Base-by-base conservation (phyloP, 2,329 filamentous ascomycete genomes). In the Stemphylium vesicarium region DNA sequence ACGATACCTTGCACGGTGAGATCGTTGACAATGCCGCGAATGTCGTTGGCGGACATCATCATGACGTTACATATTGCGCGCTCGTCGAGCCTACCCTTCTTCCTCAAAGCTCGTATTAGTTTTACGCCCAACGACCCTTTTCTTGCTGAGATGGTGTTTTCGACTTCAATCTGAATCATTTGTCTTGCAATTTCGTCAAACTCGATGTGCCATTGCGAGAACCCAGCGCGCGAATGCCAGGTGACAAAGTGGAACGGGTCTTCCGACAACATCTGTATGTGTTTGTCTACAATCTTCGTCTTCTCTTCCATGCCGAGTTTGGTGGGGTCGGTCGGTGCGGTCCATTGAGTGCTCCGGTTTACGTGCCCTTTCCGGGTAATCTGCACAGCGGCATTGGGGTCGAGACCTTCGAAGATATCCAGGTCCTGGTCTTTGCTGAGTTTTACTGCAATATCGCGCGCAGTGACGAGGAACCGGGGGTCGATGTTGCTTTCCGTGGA, bases 81-180 rank as follows among this genome's bases (percentile, higher is more conserved):
- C 75, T 99, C 95, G 63, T 98, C 94, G n/a, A 98, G 81, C 71
- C 95, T 96, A 48, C 95, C 95, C 70, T 93, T 92, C 54, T 90
- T 88, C 35, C 89, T 85, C 16, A 99, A 83, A 50, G 98, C 92
- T 16, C 92, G 89, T 16, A 92, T 84, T n/a, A 99, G 81, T 8
- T 94, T 90, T 15, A 94, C 83, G 0, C 92, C 92, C 41, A 89
- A 81, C 7, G 85, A 84, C 7, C 92, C 92, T 64, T 91, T 92
- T 2, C 86, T 85, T 4, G 91, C 86, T 59, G 89, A 85, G 51
- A 98, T 88, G 37, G 92, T 88, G 12, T 88, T 86, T 73, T 97
- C 92, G 26, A 98, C 80, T 72, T 97, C 92, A 5, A 84, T 79
- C 66, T 93, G 88, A 39, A 89, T 87, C 31, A 98, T 79, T 45